phyloP scores from a whole-genome alignment of 306 rosid genomes.

The Dryas alaskensis region DNA sequence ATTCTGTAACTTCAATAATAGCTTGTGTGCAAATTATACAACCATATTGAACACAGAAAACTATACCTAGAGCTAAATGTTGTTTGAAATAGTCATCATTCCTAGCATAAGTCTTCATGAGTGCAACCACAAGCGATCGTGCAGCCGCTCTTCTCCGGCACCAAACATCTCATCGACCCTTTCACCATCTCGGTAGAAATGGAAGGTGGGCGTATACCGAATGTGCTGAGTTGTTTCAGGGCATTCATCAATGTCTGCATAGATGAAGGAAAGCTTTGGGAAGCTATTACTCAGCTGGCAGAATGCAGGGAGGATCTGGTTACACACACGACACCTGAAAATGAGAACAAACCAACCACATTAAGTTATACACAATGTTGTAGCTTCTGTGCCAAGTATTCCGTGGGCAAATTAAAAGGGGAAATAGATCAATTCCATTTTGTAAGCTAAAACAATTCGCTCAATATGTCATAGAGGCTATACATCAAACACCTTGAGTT shows the following conservation, averaged over 20 bases:
- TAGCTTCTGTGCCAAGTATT: too few species aligned
- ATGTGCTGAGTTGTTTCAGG: conserved; percentile 85
- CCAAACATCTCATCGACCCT: conserved; percentile 72
- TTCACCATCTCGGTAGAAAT: conserved; percentile 69
- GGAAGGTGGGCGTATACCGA: conserved; percentile 82
- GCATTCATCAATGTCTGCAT: conserved; percentile 83
- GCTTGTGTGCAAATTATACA: background rate
- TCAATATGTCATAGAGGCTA: conserved; percentile 1
- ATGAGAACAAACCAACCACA: background rate
- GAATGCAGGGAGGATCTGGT: conserved; percentile 75
- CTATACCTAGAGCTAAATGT: background rate
- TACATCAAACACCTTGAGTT: conserved; percentile 37
- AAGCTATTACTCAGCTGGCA: conserved; percentile 65
- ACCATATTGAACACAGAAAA: background rate
- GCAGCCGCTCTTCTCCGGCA: conserved; percentile 57
- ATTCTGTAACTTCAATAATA: background rate
- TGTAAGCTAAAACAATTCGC: background rate
- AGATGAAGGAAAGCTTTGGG: conserved; percentile 66
- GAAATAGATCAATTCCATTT: too few species aligned
- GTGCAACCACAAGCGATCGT: conserved; percentile 59
- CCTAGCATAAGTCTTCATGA: conserved; percentile 21
- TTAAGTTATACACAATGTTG: too few species aligned
- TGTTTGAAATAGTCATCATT: too few species aligned
- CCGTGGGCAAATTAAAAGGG: too few species aligned
- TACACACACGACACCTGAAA: conserved; percentile 78